Evolutionary conservation across 129 eudicot genomes (phyloP).

Genomic region (Scalesia atractyloides): DNA sequence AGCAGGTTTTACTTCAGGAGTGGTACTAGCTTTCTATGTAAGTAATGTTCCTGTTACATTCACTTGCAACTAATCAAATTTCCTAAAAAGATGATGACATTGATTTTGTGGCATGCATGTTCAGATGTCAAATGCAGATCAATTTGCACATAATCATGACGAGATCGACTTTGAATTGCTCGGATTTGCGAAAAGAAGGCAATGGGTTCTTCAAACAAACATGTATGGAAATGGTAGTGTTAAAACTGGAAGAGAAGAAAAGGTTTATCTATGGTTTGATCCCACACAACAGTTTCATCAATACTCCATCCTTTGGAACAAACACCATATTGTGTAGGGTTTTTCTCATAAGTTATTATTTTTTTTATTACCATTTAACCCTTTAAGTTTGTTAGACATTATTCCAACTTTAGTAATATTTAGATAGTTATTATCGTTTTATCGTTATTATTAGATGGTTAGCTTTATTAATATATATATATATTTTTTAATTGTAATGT

Average conservation of each 20-base stretch:
- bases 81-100: neutral
- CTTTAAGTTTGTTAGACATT: too few species aligned
- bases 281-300: slow-evolving; percentile 76
- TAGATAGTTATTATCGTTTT: too few species aligned
- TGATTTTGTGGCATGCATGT: slow-evolving; percentile 31
- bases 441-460: too few species aligned
- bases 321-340: slow-evolving; percentile 83
- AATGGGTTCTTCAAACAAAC: slow-evolving; percentile 94
- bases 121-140: slow-evolving; percentile 78
- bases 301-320: slow-evolving; percentile 90
- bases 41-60: slow-evolving; percentile 26
- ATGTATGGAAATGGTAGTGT: slow-evolving; percentile 93
- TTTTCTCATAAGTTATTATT: neutral
- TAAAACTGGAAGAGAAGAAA: slow-evolving; percentile 88
- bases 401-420: too few species aligned
- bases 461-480: too few species aligned
- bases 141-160: slow-evolving; percentile 79
- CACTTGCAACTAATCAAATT: neutral
- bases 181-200: slow-evolving; percentile 73
- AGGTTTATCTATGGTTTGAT: slow-evolving; percentile 93
- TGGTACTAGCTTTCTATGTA: slow-evolving; percentile 89
- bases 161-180: slow-evolving; percentile 91
- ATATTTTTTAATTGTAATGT: too few species aligned
- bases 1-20: slow-evolving; percentile 82
- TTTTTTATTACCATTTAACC: too few species aligned